Conservation (phyloP, 805 yeast genomes). For the Lipomyces mesembrius region DNA sequence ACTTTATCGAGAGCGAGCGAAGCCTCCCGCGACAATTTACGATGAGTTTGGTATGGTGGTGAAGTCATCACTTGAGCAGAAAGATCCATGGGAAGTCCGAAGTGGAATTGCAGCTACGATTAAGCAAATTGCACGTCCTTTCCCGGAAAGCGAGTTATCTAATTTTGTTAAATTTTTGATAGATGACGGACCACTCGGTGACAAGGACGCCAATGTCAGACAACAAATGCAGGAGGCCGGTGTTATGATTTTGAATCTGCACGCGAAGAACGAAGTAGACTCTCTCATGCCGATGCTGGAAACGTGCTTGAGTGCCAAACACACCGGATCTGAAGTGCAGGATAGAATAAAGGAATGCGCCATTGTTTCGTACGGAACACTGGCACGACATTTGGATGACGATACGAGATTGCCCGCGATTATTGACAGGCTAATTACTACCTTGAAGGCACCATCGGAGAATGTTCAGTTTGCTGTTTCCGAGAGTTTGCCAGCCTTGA, state of each 20-base stretch:
- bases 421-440: conserved; percentile 68
- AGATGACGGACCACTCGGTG: conserved; percentile 65
- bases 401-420: conserved; percentile 70
- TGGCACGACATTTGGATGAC: conserved; percentile 78
- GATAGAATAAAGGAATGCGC: conserved; percentile 76
- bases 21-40: conserved; percentile 74
- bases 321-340: conserved; percentile 48
- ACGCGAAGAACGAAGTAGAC: conserved; percentile 73
- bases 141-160: conserved; percentile 50
- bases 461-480: conserved; percentile 88
- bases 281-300: conserved; percentile 82
- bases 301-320: conserved; percentile 50
- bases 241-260: conserved; percentile 64
- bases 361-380: conserved; percentile 85
- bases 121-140: conserved; percentile 57
- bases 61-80: conserved; percentile 61
- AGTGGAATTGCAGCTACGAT: conserved; percentile 78
- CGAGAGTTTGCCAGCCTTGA: conserved; percentile 83
- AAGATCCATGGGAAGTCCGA: conserved; percentile 83
- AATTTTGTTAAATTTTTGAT: conserved; percentile 66
- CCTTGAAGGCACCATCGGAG: conserved; percentile 86
- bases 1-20: conserved; percentile 62
- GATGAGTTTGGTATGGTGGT: conserved; percentile 83
- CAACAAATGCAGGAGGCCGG: conserved; percentile 92
- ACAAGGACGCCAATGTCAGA: conserved; percentile 70